These are phyloP conservation scores for Nannizziopsis barbatae DNA, from an alignment of 2,329 filamentous ascomycete species.

Conservation along the genomic window DNA sequence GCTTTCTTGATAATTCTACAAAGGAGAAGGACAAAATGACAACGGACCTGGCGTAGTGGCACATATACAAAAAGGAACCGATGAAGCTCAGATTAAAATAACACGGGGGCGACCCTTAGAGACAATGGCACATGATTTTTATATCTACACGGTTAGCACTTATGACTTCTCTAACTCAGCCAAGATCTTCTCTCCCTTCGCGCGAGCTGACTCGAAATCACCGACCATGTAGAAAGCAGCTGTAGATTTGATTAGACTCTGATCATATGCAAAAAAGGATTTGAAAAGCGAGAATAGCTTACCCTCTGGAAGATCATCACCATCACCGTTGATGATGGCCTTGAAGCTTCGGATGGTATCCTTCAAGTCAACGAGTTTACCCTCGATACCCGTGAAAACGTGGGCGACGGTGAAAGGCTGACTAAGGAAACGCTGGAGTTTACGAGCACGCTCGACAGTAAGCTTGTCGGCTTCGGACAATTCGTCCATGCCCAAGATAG, in stretches of 20 bases:
- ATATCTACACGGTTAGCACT: conserved; percentile 15
- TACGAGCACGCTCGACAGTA: conserved; percentile 99
- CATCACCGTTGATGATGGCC: conserved; percentile 88
- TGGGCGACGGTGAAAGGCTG: conserved; percentile 92
- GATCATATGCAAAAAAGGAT: conserved; percentile 18
- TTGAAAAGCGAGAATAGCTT: conserved; percentile 29
- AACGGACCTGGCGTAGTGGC: conserved; percentile 1
- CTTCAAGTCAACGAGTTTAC: conserved; percentile 94
- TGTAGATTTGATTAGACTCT: conserved; percentile 20
- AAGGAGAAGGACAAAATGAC: conserved; percentile 2
- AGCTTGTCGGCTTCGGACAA: conserved; percentile 98
- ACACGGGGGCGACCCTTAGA: conserved; percentile 9
- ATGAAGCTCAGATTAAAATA: conserved; percentile 13
- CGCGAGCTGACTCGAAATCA: conserved; percentile 80
- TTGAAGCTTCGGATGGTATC: conserved; percentile 97
- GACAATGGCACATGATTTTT: conserved; percentile 11
- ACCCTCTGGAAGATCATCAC: conserved; percentile 89
- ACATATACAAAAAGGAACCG: conserved; percentile 13
- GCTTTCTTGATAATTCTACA: conserved; percentile 10
- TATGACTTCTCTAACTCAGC: conserved; percentile 64
- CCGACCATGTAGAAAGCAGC: conserved; percentile 94
- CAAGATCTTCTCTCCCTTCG: conserved; percentile 99
- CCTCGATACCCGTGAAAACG: conserved; percentile 72
- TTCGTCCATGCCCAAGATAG: conserved; percentile 99
- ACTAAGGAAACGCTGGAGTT: conserved; percentile 99